Base-by-base conservation (phyloP, 2,329 filamentous ascomycete genomes). In the Botrytis sinoallii region DNA sequence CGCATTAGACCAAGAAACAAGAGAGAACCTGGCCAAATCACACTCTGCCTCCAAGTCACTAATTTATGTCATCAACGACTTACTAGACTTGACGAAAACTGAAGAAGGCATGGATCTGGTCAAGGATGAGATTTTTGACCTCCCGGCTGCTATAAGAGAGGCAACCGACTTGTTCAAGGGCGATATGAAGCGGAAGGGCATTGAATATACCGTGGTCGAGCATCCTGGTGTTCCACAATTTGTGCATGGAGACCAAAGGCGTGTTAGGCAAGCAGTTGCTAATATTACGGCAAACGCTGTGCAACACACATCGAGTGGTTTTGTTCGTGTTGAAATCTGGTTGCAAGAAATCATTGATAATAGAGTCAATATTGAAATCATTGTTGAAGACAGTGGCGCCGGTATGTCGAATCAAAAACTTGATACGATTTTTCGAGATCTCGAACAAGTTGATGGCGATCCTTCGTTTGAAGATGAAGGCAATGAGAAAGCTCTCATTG, bases 31-130 rank as follows among this genome's bases (percentile, higher is more conserved):
- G 9, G 88, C 92, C 0, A 92, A 90, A 77, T 97, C 94, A 0
- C 93, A 97, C 80, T 97, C 94, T 0, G 94, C 94, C 6, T 97
- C 94, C 0, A 97, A 97, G 79, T 97, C 94, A 0, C 84, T 97
- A 40, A 95, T 97, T 7, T 97, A 97, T 80, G 94, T 97, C 16
- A 97, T 97, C 83, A 97, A 97, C 77, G 94, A 97, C 80, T 85
- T 97, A 1, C 85, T 97, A 0, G 94, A 97, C 80, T 84, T 97
- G 44, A 97, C 95, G 1, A 96, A 97, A 79, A 92, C 92, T 0
- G 94, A 97, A 81, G 92, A 95, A 81, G 94, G 94, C 0, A 91
- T 91, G 66, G 88, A 90, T 1, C 83, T 97, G 5, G 87, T 95
- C 79, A 95, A 94, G 78, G 91, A 95, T 73, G 94, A 97, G 79